A percentile compares a stretch with the other conserved stretches of the same genome.
phyloP scores from a whole-genome alignment of 2,329 filamentous ascomycete genomes.

The Proliferodiscus dingleyae region DNA sequence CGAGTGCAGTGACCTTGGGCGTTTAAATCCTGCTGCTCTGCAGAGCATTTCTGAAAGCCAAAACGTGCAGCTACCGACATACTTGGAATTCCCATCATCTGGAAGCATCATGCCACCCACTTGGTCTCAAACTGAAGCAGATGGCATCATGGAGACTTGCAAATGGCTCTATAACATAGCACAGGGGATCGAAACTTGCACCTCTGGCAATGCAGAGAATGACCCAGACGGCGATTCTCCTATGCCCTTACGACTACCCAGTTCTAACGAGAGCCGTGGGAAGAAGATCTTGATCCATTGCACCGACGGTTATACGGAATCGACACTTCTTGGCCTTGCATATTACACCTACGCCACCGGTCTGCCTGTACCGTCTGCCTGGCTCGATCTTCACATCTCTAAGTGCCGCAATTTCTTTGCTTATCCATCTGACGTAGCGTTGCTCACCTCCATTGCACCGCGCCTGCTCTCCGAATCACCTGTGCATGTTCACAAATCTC shows the following conservation, averaged over 20 bases:
- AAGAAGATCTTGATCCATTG: constrained; percentile 85
- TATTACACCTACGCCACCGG: constrained; percentile 93
- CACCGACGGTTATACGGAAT: constrained; percentile 93
- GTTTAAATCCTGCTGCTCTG: constrained; percentile 65
- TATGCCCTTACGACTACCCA: constrained; percentile 36
- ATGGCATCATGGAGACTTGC: constrained; percentile 80
- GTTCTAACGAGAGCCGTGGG: constrained; percentile 26
- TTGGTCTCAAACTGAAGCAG: constrained; percentile 76
- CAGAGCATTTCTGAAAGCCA: constrained; percentile 53
- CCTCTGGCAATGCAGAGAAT: constrained; percentile 12
- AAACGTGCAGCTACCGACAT: constrained; percentile 35
- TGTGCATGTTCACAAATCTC: constrained; percentile 40
- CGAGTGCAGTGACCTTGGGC: constrained; percentile 81
- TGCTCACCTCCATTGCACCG: constrained; percentile 72
- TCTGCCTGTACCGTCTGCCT: constrained; percentile 74
- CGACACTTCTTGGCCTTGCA: constrained; percentile 78
- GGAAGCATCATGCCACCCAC: constrained; percentile 85
- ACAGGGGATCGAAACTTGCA: constrained; percentile 51
- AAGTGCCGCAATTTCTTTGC: constrained; percentile 93
- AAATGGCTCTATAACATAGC: constrained; percentile 85
- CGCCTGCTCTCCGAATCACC: constrained; percentile 72
- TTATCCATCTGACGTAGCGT: constrained; percentile 81
- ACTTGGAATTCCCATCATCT: constrained; percentile 83
- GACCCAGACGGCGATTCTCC: constrained; percentile 51
- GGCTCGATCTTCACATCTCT: constrained; percentile 76